Evolutionary conservation across 2,329 filamentous ascomycete genomes (phyloP).

Genomic region (Microcyclosporella mali): DNA sequence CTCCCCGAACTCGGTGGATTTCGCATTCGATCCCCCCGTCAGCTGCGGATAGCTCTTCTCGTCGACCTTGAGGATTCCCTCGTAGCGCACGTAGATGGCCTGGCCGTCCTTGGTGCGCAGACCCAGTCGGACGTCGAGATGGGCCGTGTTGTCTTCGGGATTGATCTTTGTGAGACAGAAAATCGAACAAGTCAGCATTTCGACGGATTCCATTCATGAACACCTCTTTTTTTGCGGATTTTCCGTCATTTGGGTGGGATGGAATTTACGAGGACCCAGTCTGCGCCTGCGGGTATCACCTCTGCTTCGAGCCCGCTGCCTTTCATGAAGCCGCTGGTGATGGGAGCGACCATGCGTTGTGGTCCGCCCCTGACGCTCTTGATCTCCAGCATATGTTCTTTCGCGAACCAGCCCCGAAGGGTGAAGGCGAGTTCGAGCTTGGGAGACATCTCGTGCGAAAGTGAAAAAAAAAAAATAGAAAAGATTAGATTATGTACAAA

Average conservation of each 20-base stretch:
- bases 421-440: neutral
- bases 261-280: neutral
- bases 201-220: too few relatives aligned
- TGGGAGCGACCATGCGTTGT: neutral
- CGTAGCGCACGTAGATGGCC: neutral
- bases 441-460: neutral
- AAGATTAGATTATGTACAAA: too few relatives aligned
- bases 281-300: neutral
- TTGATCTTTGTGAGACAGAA: neutral
- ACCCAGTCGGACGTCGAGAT: neutral
- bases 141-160: neutral
- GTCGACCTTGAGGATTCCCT: neutral
- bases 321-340: neutral
- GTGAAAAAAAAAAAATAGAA: neutral
- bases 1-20: slow-evolving; percentile 1
- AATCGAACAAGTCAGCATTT: too few relatives aligned
- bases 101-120: neutral
- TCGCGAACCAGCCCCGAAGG: neutral
- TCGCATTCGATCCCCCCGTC: neutral
- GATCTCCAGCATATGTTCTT: neutral
- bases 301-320: neutral
- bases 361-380: neutral
- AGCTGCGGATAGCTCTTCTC: slow-evolving; percentile 2
- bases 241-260: too few relatives aligned
- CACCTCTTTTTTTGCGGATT: too few relatives aligned